Conservation (phyloP, 2,329 filamentous ascomycete genomes). For the Cercospora zeae-maydis region DNA sequence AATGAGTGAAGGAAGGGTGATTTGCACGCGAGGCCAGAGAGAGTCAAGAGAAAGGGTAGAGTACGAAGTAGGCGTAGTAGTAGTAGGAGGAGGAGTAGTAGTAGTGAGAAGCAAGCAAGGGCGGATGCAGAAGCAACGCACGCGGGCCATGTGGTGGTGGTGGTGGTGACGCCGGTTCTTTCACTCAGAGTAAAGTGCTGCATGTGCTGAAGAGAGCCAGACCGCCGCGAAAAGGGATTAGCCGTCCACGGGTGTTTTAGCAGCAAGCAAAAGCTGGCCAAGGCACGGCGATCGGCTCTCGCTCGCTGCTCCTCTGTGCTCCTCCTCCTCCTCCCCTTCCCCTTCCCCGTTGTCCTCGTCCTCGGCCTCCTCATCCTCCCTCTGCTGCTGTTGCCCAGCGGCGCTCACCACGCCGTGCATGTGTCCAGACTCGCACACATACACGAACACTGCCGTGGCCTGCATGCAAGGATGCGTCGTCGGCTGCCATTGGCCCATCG, state of each 20-base stretch:
- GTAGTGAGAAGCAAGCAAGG: not conserved
- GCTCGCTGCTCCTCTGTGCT: too few species aligned
- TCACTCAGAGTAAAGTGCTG: not conserved
- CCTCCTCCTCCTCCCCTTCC: not conserved
- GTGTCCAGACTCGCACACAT: not conserved
- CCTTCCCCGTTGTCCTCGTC: not conserved
- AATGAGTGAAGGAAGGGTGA: slow-evolving; percentile 3
- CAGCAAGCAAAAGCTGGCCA: not conserved
- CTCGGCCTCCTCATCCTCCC: not conserved
- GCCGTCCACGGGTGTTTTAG: not conserved
- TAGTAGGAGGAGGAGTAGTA: not conserved
- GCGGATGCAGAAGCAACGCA: not conserved
- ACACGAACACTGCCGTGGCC: not conserved
- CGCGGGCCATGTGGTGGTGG: not conserved
- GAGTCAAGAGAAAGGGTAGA: not conserved
- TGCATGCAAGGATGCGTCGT: not conserved
- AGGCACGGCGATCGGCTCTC: not conserved
- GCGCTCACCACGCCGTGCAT: not conserved
- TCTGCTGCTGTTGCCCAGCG: not conserved
- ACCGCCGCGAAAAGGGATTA: not conserved
- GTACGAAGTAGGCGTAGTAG: not conserved
- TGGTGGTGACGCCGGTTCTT: too few species aligned
- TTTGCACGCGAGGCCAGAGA: not conserved
- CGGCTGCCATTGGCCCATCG: not conserved
- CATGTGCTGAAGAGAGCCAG: not conserved